These are phyloP conservation scores for Macrophomina pseudophaseolina DNA, from an alignment of 2,329 filamentous ascomycete species.

Conservation along the genomic window DNA sequence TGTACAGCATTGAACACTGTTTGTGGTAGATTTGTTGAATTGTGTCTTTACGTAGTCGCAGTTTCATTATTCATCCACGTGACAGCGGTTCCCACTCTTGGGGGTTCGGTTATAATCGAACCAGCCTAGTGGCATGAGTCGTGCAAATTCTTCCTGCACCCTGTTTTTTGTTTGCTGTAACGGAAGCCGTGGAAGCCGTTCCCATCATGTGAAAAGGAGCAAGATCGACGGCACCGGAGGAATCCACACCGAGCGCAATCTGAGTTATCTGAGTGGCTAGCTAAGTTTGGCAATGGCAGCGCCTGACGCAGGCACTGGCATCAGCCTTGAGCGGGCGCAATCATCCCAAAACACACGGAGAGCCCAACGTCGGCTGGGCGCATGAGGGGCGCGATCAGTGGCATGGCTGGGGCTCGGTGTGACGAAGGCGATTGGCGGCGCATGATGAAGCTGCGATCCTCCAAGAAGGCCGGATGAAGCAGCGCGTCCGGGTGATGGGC, in stretches of 20 bases:
- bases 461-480: neutral
- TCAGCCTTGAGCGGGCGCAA: constrained; percentile 10
- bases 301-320: constrained; percentile 24
- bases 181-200: constrained; percentile 8
- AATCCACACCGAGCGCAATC: constrained; percentile 8
- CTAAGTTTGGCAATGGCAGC: constrained; percentile 16
- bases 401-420: neutral
- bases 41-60: too few species aligned
- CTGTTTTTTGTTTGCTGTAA: neutral
- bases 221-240: constrained; percentile 16
- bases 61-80: too few species aligned
- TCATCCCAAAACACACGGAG: constrained; percentile 19
- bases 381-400: constrained; percentile 2
- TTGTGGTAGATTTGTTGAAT: too few species aligned
- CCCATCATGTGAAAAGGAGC: constrained; percentile 12
- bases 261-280: constrained; percentile 13
- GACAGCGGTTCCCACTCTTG: too few species aligned
- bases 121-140: neutral
- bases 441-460: constrained; percentile 17
- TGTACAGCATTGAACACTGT: too few species aligned
- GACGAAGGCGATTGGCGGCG: constrained; percentile 11
- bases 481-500: neutral
- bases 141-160: neutral
- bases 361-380: constrained; percentile 15
- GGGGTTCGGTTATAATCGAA: too few species aligned